phyloP scores from a whole-genome alignment of 2,329 filamentous ascomycete genomes.

The Waltergamsia citrina region DNA sequence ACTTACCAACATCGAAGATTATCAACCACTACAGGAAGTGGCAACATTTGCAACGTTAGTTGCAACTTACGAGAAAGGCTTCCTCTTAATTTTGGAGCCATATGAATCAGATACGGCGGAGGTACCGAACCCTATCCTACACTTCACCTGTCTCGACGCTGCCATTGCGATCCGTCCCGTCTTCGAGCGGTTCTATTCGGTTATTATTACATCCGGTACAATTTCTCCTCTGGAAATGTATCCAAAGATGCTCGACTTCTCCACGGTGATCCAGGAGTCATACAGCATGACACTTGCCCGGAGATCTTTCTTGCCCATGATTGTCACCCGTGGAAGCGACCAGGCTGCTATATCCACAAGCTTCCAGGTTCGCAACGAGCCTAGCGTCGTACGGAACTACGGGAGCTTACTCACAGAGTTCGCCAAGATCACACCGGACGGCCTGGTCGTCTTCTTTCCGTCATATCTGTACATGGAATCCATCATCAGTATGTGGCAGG shows the following conservation, averaged over 20 bases:
- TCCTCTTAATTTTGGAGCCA: slow-evolving; percentile 91
- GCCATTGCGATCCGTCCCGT: slow-evolving; percentile 97
- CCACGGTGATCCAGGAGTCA: slow-evolving; percentile 88
- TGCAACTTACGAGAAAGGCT: slow-evolving; percentile 94
- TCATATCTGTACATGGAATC: slow-evolving; percentile 99
- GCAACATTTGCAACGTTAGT: slow-evolving; percentile 95
- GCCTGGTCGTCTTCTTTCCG: slow-evolving; percentile 98
- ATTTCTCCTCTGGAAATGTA: slow-evolving; percentile 98
- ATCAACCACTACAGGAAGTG: slow-evolving; percentile 91
- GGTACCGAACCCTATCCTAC: slow-evolving; percentile 91
- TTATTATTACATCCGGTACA: slow-evolving; percentile 96
- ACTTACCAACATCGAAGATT: slow-evolving; percentile 96
- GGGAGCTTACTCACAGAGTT: slow-evolving; percentile 91
- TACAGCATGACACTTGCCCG: slow-evolving; percentile 95
- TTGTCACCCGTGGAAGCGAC: slow-evolving; percentile 90
- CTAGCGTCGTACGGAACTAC: slow-evolving; percentile 94
- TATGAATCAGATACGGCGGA: slow-evolving; percentile 94
- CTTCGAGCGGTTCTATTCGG: slow-evolving; percentile 93
- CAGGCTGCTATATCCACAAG: slow-evolving; percentile 88
- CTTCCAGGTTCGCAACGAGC: slow-evolving; percentile 92
- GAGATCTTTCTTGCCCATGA: slow-evolving; percentile 94
- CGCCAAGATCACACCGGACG: slow-evolving; percentile 89
- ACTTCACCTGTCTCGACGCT: slow-evolving; percentile 93
- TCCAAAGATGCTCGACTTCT: slow-evolving; percentile 94
- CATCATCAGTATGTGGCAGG: slow-evolving; percentile 98